Base-by-base conservation (phyloP, 306 rosid species). In the Prunus salicina region DNA sequence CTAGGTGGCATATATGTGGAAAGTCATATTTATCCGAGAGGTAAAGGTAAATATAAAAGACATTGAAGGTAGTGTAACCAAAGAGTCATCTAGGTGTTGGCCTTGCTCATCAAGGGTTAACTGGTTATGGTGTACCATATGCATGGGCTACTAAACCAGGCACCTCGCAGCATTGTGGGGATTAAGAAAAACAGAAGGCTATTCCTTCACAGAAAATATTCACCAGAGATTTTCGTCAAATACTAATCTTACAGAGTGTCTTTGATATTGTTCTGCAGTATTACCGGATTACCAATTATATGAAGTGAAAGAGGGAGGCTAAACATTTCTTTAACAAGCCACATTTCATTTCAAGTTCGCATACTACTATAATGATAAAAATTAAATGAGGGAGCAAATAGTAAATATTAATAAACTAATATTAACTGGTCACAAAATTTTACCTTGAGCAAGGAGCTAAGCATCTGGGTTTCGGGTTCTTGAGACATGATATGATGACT, bases 391-490 rank as follows among this genome's bases (percentile, higher is more conserved):
- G 67, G 50, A 62, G 50, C 12, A 18, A 49, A 56, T 13, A 13
- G 49, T 22, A 50, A 51, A 47, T 25, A 18, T 38, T 61, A 61
- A 4, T 5, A 19, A 66, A 60, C 20, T 13, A 66, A 24, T 3
- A 24, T 28, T 34, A 71, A 38, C 50, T 32, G 32, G 2, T 38
- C 24, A 34, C 13, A 22, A 60, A 12, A 22, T 27, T 52, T 34
- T 86, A 92, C 99, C 97, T 90, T 90, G 64, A 67, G 71, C 72
- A 95, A 82, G 71, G 90, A 83, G 84, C 90, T 87, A 57, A 90
- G 89, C 76, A 84, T 69, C 65, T 58, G 81, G 28, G 83, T 71
- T 41, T 57, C 72, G 12, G 77, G 85, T 67, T 90, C 88, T 64
- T 86, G 82, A 52, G 85, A 87, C 78, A 79, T 78, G 69, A 87